These are phyloP conservation scores for Tulasnella sp. DNA, from an alignment of 768 basidiomycete species.

Conservation along the genomic window DNA sequence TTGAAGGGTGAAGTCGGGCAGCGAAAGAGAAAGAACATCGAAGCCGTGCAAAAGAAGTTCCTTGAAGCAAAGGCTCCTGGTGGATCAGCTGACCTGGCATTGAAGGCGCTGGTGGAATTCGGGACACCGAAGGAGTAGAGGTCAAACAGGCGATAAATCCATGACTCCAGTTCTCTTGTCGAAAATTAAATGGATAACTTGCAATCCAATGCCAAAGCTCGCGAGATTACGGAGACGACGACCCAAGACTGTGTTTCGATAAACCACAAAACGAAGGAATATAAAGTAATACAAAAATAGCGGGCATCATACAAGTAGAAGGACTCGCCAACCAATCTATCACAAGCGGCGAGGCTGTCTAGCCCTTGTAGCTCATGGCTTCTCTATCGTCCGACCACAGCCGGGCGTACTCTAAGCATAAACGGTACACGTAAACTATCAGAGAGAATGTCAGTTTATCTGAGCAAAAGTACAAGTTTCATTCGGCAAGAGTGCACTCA, in stretches of 20 bases:
- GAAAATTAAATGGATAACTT: too few species aligned
- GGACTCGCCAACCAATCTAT: slow-evolving; percentile 3
- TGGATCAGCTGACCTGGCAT: background rate
- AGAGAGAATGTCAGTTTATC: background rate
- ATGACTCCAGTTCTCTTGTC: too few species aligned
- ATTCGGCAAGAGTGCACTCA: slow-evolving; percentile 40
- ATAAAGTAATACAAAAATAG: slow-evolving; percentile 3
- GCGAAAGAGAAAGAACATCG: slow-evolving; percentile 15
- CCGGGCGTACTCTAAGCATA: slow-evolving; percentile 85
- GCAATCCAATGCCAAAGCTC: too few species aligned
- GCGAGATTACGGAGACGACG: background rate
- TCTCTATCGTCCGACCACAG: slow-evolving; percentile 82
- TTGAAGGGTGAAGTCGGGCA: slow-evolving; percentile 8
- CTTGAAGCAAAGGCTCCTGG: background rate
- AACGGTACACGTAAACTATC: slow-evolving; percentile 77
- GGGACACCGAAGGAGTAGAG: background rate
- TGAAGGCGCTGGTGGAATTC: slow-evolving; percentile 9
- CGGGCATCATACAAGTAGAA: background rate
- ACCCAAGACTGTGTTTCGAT: background rate
- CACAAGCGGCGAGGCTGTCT: background rate
- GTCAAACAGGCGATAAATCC: too few species aligned
- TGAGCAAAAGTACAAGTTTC: background rate
- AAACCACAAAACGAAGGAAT: background rate
- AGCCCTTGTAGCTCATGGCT: slow-evolving; percentile 39
- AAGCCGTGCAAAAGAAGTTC: background rate